Evolutionary conservation across 2,329 filamentous ascomycete species (phyloP), one percentile per base, ranked within the genome.

Genomic region (Cercospora beticola): DNA sequence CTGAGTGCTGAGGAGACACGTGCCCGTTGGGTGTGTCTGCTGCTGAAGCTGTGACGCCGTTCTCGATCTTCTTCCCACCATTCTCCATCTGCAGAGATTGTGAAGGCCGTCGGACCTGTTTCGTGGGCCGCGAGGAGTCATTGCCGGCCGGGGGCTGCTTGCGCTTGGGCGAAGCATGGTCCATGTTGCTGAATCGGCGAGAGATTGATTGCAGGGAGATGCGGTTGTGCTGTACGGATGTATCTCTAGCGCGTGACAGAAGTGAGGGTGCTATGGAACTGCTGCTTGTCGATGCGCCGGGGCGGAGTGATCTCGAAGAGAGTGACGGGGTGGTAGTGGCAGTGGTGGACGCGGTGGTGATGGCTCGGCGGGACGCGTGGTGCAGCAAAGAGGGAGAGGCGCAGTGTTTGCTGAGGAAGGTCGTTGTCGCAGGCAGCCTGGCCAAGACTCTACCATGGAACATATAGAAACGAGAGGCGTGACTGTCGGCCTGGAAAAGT

Each of bases 1-100:
- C 81, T 69, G 83, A 81, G 36, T 82, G 79, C 70, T 83, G 80
- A 31, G 78, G 74, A 58, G 78, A 76, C 61, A 72, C 74, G 63
- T 79, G 73, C 57, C 76, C 78, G 57, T 79, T 79, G n/a, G 74
- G 74, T 2, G 76, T 76, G 33, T 77, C 76, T 60, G 74, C 74
- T 18, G 74, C 71, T 1, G 75, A 78, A 1, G 73, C 70, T 16
- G 71, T 71, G 65, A 75, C 71, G 43, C 76, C 78, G 58, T 79
- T 79, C 43, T 71, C 69, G 12, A 73, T 68, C 56, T 68, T 67
- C 40, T 68, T 68, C 10, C 57, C 59, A n/a, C 68, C 71, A 43
- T 73, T 71, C 49, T 74, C 71, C 58, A 72, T 68, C 7, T 68
- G 70, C 23, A 71, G 66, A n/a, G 58, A 33, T 26, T 72, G 65